Base-by-base conservation (phyloP, 2,329 filamentous ascomycete genomes). In the Calonectria leucothoes region DNA sequence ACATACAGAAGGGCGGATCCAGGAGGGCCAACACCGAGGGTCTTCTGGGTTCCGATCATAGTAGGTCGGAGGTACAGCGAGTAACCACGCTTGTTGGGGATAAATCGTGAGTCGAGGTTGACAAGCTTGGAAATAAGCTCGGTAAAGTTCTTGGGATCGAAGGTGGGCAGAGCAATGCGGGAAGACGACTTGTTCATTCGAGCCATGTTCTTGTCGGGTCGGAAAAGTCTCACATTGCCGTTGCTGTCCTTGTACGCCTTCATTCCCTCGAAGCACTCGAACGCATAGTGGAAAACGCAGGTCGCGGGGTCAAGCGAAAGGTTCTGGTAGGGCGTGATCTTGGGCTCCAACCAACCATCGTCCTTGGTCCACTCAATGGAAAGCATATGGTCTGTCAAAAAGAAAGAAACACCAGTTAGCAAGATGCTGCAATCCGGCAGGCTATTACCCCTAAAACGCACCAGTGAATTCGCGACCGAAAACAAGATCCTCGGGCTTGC, bases 241-340 rank as follows among this genome's bases (percentile, higher is more conserved):
- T 91, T 83, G 81, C 90, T 91, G 87, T 98, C 95, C 86, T 96
- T 97, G 90, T 99, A 99, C 73, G 97, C 97, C 89, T 99, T 99
- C 95, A 98, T 98, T 79, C 97, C 97, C 88, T 99, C 97, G 86
- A 99, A 99, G 85, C 94, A 97, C 86, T 97, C 95, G 83, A 98
- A 98, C 63, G 95, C 97, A 86, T 99, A 99, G 90, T 99, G 97
- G 87, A 99, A 96, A 75, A 98, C 97, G 87, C 96, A 98, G 39
- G 95, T 97, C 52, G 97, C 95, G 31, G 97, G 97, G 85, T 98
- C 97, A 81, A 99, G 93, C 57, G 94, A 96, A 80, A 99, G 94
- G 87, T 98, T 98, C 86, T 98, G 95, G 89, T 98, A 98, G 25
- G 97, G 97, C 23, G 91, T 93, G 83, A 99, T 98, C 77, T 91